A percentile compares a stretch with the other conserved stretches of the same genome.
These are phyloP conservation scores for Chernovozyma aurita DNA, from an alignment of 1,139 yeast genomes.

Conservation along the genomic window DNA sequence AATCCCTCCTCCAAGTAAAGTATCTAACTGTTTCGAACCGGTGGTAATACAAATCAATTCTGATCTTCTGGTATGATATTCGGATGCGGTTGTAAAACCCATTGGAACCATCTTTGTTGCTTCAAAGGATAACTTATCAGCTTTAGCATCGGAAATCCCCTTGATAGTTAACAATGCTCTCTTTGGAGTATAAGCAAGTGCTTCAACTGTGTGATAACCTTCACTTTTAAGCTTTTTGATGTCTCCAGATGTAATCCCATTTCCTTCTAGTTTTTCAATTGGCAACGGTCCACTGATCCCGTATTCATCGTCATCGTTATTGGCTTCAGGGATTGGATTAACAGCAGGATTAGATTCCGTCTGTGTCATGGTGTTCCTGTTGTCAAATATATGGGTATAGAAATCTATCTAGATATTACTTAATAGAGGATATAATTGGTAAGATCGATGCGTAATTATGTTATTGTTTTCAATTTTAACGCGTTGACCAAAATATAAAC, in stretches of 20 bases:
- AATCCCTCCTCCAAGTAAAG: constrained; percentile 91
- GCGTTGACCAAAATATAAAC: constrained; percentile 2
- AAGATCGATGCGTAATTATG: not conserved
- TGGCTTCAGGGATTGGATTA: not conserved
- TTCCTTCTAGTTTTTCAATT: constrained; percentile 59
- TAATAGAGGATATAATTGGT: too few relatives aligned
- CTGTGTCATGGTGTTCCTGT: not conserved
- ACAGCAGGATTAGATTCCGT: not conserved
- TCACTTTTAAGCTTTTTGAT: constrained; percentile 75
- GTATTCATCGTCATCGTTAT: constrained; percentile 32
- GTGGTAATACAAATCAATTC: constrained; percentile 91
- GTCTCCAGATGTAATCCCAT: constrained; percentile 81
- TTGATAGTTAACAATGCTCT: constrained; percentile 72
- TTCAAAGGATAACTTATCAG: constrained; percentile 75
- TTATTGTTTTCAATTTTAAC: not conserved
- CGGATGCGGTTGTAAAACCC: constrained; percentile 98
- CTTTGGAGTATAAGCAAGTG: constrained; percentile 86
- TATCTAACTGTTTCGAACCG: constrained; percentile 91
- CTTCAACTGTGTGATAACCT: constrained; percentile 86
- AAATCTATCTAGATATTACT: too few relatives aligned
- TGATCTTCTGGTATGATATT: constrained; percentile 83
- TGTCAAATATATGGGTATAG: not conserved
- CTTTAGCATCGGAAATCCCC: constrained; percentile 95
- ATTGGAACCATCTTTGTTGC: constrained; percentile 88
- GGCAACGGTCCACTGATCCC: constrained; percentile 38